Percentiles rank a stretch among this genome's conserved stretches.
phyloP scores from a whole-genome alignment of 306 rosid species.

The Chamaecrista fasciculata region DNA sequence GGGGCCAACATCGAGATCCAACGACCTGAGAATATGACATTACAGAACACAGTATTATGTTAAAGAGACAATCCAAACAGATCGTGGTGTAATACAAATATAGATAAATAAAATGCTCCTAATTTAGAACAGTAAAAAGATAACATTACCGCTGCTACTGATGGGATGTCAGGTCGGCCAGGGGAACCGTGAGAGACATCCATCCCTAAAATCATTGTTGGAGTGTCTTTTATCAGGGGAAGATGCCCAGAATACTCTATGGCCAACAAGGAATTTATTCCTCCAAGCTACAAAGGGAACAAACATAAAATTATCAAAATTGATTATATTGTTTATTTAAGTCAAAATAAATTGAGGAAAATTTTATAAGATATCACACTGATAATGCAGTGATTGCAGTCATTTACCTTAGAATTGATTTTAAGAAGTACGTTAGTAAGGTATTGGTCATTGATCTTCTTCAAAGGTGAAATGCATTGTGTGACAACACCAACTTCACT shows the following conservation, averaged over 20 bases:
- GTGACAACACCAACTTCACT: conserved; percentile 71
- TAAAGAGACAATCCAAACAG: conserved; percentile 17
- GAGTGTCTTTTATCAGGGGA: conserved; percentile 69
- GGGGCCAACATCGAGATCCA: conserved; percentile 83
- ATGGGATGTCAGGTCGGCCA: conserved; percentile 70
- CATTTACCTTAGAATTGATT: conserved; percentile 83
- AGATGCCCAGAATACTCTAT: conserved; percentile 67
- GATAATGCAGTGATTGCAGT: conserved; percentile 22
- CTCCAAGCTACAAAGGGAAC: conserved; percentile 67
- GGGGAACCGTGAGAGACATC: conserved; percentile 87
- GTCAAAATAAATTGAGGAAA: not conserved
- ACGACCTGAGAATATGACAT: conserved; percentile 65
- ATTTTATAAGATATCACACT: conserved; percentile 1
- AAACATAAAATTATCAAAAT: conserved; percentile 10
- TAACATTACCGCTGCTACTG: conserved; percentile 76
- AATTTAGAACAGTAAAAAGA: not conserved
- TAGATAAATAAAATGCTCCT: not conserved
- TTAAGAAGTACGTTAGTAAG: conserved; percentile 85
- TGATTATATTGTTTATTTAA: not conserved
- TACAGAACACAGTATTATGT: conserved; percentile 23
- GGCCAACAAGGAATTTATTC: conserved; percentile 81
- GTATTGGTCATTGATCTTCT: conserved; percentile 79
- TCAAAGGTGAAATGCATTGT: conserved; percentile 81
- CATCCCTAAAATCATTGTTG: conserved; percentile 93
- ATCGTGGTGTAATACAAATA: conserved; percentile 15